Evolutionary conservation across 139 green algal species (phyloP).

Genomic region (Chlorella sp.): DNA sequence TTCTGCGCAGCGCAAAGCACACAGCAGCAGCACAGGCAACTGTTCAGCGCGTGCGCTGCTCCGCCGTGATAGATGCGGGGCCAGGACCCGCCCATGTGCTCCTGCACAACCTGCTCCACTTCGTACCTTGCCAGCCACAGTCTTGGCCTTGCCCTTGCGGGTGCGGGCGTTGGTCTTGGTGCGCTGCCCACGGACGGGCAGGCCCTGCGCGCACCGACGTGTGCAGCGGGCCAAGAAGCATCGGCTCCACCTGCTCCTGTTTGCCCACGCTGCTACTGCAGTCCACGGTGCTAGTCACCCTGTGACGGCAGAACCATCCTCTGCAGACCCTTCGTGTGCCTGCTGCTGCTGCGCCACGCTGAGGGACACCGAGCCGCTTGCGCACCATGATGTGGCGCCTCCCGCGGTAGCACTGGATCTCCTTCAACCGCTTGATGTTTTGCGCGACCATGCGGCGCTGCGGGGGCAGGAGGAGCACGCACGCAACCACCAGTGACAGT

Average conservation of each 20-base stretch:
- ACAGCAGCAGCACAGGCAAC: not conserved
- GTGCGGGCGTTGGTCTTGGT: conserved; percentile 97
- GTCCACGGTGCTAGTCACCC: too few species aligned
- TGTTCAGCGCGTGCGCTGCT: not conserved
- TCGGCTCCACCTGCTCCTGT: too few species aligned
- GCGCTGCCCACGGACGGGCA: conserved; percentile 87
- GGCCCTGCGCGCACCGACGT: conserved; percentile 61
- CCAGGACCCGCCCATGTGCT: not conserved
- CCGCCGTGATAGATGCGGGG: not conserved
- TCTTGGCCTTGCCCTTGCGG: conserved; percentile 79
- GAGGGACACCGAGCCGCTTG: too few species aligned
- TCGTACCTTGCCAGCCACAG: conserved; percentile 58
- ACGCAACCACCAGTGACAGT: conserved; percentile 7
- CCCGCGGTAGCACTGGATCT: conserved; percentile 97
- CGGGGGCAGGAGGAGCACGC: too few species aligned
- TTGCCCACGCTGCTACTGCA: too few species aligned
- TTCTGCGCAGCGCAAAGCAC: not conserved
- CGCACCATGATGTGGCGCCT: conserved; percentile 81
- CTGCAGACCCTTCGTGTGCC: too few species aligned
- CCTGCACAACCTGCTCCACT: not conserved
- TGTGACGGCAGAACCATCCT: too few species aligned
- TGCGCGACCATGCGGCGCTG: conserved; percentile 74
- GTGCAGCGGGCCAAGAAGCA: too few species aligned
- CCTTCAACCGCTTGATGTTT: conserved; percentile 98
- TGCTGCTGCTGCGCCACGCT: too few species aligned